A percentile compares a stretch with the other conserved stretches of the same genome.
These are phyloP conservation scores for Chaetomium fimeti DNA, from an alignment of 495 filamentous ascomycete species.

Conservation along the genomic window DNA sequence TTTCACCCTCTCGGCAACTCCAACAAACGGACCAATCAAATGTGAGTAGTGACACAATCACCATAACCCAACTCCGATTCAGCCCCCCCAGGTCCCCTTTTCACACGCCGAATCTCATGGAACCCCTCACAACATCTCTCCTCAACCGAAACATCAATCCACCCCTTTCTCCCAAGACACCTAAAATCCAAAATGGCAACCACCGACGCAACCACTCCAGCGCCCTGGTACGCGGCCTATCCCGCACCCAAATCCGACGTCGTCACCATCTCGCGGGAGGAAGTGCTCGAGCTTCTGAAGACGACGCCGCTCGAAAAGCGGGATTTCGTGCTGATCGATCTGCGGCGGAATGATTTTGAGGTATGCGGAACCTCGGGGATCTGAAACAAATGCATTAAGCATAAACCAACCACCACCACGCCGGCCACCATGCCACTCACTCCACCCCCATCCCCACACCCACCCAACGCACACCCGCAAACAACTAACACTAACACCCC, in stretches of 20 bases:
- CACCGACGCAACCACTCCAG: not conserved
- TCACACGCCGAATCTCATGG: not conserved
- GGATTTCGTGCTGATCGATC: constrained; percentile 62
- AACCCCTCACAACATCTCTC: not conserved
- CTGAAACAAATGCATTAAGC: not conserved
- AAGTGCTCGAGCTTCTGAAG: constrained; percentile 33
- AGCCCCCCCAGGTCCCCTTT: not conserved
- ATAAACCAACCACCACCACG: no score
- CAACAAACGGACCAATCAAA: no score
- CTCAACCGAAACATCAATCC: not conserved
- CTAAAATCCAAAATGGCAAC: not conserved
- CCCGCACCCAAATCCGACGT: constrained; percentile 28
- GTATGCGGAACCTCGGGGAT: constrained; percentile 41
- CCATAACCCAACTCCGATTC: no score
- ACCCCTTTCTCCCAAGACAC: not conserved
- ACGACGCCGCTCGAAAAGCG: constrained; percentile 33
- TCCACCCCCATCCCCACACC: no score
- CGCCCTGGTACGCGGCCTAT: constrained; percentile 35
- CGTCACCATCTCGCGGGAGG: constrained; percentile 31
- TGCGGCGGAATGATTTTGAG: constrained; percentile 62
- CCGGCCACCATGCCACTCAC: not conserved
- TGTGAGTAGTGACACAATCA: no score
- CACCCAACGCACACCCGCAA: not conserved
- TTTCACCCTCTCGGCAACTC: no score
- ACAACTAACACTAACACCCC: not conserved